phyloP scores from a whole-genome alignment of 768 basidiomycete species.

The Auriscalpium microsporum region DNA sequence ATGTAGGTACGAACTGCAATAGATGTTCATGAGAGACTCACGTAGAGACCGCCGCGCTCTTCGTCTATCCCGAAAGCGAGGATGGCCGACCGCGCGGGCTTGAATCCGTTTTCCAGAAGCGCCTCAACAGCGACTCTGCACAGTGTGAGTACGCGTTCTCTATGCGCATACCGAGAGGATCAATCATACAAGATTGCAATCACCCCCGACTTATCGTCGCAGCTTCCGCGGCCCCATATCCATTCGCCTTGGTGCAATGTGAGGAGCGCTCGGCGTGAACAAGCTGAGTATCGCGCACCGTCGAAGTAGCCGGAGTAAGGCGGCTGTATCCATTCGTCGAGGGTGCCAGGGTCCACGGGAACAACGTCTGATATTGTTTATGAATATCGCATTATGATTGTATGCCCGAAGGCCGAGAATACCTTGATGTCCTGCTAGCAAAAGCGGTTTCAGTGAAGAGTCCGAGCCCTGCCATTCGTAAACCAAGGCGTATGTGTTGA shows the following conservation, averaged over 20 bases:
- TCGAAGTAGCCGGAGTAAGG: slow-evolving; percentile 43
- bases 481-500: slow-evolving; percentile 72
- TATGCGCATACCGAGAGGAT: background rate
- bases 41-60: slow-evolving; percentile 24
- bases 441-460: slow-evolving; percentile 52
- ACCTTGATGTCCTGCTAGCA: slow-evolving; percentile 67
- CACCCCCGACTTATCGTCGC: slow-evolving; percentile 35
- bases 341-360: slow-evolving; percentile 37
- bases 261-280: too few species aligned
- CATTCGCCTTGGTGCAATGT: slow-evolving; percentile 21
- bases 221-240: slow-evolving; percentile 41
- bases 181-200: slow-evolving; percentile 27
- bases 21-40: slow-evolving; percentile 9
- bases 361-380: slow-evolving; percentile 33
- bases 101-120: slow-evolving; percentile 29
- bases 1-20: background rate
- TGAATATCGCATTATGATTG: background rate
- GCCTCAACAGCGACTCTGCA: slow-evolving; percentile 29
- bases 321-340: slow-evolving; percentile 37
- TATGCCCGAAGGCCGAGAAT: background rate
- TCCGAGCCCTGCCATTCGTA: slow-evolving; percentile 67
- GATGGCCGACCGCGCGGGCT: slow-evolving; percentile 26
- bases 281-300: slow-evolving; percentile 11
- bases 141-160: background rate
- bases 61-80: slow-evolving; percentile 34